phyloP scores from a whole-genome alignment of 441 rosid species.

The Dalechampia spathulata region DNA sequence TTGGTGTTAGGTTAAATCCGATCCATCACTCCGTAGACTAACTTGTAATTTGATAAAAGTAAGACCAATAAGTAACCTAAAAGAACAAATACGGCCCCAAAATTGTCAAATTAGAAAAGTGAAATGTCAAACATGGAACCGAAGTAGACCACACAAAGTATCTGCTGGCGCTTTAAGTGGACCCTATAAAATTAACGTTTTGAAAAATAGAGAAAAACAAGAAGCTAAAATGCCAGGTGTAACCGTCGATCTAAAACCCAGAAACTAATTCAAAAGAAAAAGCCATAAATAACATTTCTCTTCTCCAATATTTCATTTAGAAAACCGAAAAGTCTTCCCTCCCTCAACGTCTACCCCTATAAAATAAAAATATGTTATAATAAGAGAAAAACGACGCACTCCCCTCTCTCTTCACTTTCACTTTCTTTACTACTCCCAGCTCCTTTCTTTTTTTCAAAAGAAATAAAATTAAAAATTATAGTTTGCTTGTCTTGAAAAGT shows the following conservation, averaged over 20 bases:
- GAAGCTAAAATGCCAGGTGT: constrained; percentile 25
- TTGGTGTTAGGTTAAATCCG: too few relatives aligned
- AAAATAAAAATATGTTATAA: not conserved
- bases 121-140: constrained; percentile 17
- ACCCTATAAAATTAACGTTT: not conserved
- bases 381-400: not conserved
- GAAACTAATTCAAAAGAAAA: not conserved
- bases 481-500: too few relatives aligned
- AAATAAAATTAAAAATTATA: not conserved
- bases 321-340: constrained; percentile 2
- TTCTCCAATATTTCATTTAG: not conserved
- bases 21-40: too few relatives aligned
- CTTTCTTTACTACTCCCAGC: not conserved
- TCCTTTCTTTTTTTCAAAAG: not conserved
- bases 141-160: constrained; percentile 14
- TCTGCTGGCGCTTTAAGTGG: constrained; percentile 10
- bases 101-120: constrained; percentile 2
- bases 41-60: too few relatives aligned
- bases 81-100: too few relatives aligned
- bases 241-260: constrained; percentile 33
- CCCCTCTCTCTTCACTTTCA: constrained; percentile 3
- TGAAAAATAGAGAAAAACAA: not conserved
- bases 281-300: not conserved
- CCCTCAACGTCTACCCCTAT: not conserved
- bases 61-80: too few relatives aligned